phyloP scores from a whole-genome alignment of 129 eudicot genomes.

The carrot (Daucus carota) region DNA sequence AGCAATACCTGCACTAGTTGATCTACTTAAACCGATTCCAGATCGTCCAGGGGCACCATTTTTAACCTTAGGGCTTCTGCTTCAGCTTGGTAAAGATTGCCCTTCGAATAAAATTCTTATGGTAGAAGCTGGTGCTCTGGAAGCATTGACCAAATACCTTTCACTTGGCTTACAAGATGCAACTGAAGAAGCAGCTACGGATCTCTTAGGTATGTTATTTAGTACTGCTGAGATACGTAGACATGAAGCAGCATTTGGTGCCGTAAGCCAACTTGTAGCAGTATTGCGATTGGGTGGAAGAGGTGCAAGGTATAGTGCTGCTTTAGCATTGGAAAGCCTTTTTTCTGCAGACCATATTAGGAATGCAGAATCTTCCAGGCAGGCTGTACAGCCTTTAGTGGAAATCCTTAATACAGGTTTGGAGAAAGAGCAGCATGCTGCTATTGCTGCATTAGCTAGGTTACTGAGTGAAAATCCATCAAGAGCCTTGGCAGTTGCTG shows the following conservation, averaged over 20 bases:
- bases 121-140: slow-evolving; percentile 96
- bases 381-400: slow-evolving; percentile 94
- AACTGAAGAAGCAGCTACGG: slow-evolving; percentile 96
- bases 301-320: slow-evolving; percentile 92
- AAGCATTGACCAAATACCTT: slow-evolving; percentile 89
- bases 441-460: slow-evolving; percentile 88
- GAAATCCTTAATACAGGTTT: slow-evolving; percentile 82
- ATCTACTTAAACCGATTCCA: slow-evolving; percentile 87
- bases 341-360: slow-evolving; percentile 93
- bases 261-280: slow-evolving; percentile 90
- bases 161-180: slow-evolving; percentile 94
- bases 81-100: slow-evolving; percentile 78
- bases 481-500: slow-evolving; percentile 91
- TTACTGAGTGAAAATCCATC: slow-evolving; percentile 87
- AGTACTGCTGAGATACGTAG: slow-evolving; percentile 77
- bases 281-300: slow-evolving; percentile 94
- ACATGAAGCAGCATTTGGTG: slow-evolving; percentile 94
- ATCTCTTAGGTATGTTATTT: slow-evolving; percentile 74
- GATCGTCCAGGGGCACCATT: slow-evolving; percentile 98
- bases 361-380: slow-evolving; percentile 88
- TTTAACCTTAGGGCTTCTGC: slow-evolving; percentile 72
- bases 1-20: slow-evolving; percentile 94
- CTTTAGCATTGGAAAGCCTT: slow-evolving; percentile 85
- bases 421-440: slow-evolving; percentile 98
- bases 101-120: slow-evolving; percentile 79